Percentiles rank a stretch among this genome's conserved stretches.
These are phyloP conservation scores for Trichoderma koningiopsis DNA, from an alignment of 2,329 filamentous ascomycete species.

Conservation along the genomic window DNA sequence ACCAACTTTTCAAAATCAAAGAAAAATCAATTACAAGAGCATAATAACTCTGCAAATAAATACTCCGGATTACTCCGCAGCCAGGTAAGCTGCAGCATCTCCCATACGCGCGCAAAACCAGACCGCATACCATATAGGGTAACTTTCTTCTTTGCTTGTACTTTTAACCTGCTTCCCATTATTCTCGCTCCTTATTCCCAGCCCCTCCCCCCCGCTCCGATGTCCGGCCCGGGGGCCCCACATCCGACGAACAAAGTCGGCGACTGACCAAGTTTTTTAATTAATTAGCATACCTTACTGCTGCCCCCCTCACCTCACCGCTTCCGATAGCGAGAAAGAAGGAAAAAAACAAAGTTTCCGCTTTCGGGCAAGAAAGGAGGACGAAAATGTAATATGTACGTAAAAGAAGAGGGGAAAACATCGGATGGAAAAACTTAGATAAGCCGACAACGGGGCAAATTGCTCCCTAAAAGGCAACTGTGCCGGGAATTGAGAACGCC, in stretches of 20 bases:
- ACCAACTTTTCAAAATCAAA: not conserved
- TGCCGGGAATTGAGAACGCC: not conserved
- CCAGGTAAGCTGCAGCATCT: not conserved
- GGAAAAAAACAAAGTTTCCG: not conserved
- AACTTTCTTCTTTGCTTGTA: not conserved
- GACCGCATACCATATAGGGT: not conserved
- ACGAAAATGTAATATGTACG: not conserved
- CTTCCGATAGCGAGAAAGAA: not conserved
- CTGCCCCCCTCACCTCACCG: not conserved
- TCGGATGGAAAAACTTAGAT: not conserved
- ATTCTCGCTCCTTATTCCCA: not conserved
- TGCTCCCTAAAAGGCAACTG: not conserved
- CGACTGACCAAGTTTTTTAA: not conserved
- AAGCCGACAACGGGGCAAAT: not conserved
- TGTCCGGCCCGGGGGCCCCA: slow-evolving; percentile 15
- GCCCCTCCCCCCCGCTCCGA: slow-evolving; percentile 16
- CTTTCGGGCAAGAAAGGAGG: not conserved
- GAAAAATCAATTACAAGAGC: not conserved
- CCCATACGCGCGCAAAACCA: not conserved
- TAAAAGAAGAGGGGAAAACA: not conserved
- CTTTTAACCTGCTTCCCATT: no score
- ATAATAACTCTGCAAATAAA: not conserved
- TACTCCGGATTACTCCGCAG: not conserved
- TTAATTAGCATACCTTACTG: not conserved
- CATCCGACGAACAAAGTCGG: slow-evolving; percentile 1